Percentiles rank a stretch among this genome's conserved stretches.
These are phyloP conservation scores for Kurtzmaniella quercitrusa DNA, from an alignment of 1,139 yeast species.

Conservation along the genomic window DNA sequence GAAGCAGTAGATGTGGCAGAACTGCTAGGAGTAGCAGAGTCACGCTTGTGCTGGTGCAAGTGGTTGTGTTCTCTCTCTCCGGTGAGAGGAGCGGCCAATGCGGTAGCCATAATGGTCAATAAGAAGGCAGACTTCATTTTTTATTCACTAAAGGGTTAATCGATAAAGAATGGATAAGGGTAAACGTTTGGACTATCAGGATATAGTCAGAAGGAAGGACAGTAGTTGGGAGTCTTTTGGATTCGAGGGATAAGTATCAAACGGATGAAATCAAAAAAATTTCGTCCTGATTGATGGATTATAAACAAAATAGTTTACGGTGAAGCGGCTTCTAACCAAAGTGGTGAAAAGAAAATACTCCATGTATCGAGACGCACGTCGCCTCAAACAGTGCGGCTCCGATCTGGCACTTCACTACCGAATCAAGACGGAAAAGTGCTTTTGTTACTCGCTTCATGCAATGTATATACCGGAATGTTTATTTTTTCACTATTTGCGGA, in stretches of 20 bases:
- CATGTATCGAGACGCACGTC: neutral
- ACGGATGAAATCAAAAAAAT: neutral
- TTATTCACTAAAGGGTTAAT: neutral
- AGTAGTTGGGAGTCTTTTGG: constrained; percentile 6
- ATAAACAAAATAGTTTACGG: constrained; percentile 1
- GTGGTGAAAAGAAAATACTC: neutral
- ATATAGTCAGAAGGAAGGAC: constrained; percentile 5
- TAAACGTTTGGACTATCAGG: neutral
- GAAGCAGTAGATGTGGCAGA: constrained; percentile 15
- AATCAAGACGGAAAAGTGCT: neutral
- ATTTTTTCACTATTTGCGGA: neutral
- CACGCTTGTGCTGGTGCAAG: constrained; percentile 41
- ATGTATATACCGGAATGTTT: neutral
- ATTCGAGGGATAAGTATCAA: neutral
- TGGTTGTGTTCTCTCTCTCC: constrained; percentile 22
- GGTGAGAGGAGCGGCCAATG: constrained; percentile 29
- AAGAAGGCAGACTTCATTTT: constrained; percentile 13
- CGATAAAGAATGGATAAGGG: neutral
- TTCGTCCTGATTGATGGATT: neutral
- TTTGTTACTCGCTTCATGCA: neutral
- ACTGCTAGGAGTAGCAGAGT: constrained; percentile 22
- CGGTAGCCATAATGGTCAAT: constrained; percentile 19
- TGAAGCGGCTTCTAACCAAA: neutral
- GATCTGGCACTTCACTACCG: neutral
- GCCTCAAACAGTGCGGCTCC: neutral